phyloP scores from a whole-genome alignment of 495 filamentous ascomycete species.

The Trichoderma orchidacearum region DNA sequence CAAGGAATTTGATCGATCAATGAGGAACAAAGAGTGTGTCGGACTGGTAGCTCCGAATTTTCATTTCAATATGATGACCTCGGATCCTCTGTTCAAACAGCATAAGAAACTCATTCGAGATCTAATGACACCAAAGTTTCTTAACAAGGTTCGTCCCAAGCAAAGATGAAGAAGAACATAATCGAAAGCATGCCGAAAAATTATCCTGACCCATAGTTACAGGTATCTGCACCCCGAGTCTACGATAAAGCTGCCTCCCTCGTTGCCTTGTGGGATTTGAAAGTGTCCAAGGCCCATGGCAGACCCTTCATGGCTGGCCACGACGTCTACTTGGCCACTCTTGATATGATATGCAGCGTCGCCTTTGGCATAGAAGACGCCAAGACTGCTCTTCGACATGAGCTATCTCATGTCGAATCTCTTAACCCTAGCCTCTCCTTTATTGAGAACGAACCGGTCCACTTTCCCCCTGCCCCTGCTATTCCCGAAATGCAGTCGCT shows the following conservation, averaged over 20 bases:
- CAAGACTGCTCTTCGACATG: background rate
- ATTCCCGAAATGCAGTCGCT: background rate
- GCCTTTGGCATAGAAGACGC: constrained; percentile 10
- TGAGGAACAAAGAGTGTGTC: constrained; percentile 2
- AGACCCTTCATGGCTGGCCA: constrained; percentile 12
- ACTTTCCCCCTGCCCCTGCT: background rate
- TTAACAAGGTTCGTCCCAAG: constrained; percentile 3
- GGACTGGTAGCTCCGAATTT: constrained; percentile 2
- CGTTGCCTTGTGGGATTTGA: constrained; percentile 15
- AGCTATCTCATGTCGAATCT: background rate
- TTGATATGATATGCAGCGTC: constrained; percentile 16
- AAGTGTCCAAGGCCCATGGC: constrained; percentile 9
- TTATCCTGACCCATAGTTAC: no score
- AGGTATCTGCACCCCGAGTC: constrained; percentile 14
- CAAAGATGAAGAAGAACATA: background rate
- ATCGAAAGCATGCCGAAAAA: background rate
- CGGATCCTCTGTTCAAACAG: constrained; percentile 5
- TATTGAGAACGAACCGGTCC: background rate
- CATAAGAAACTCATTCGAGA: constrained; percentile 9
- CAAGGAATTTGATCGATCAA: constrained; percentile 26
- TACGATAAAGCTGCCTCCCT: constrained; percentile 9
- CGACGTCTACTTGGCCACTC: constrained; percentile 14
- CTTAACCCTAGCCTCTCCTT: background rate
- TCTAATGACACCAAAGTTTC: constrained; percentile 11
- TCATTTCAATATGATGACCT: constrained; percentile 5